These are phyloP conservation scores for Hydnomerulius pinastri DNA, from an alignment of 768 basidiomycete genomes.

Conservation along the genomic window DNA sequence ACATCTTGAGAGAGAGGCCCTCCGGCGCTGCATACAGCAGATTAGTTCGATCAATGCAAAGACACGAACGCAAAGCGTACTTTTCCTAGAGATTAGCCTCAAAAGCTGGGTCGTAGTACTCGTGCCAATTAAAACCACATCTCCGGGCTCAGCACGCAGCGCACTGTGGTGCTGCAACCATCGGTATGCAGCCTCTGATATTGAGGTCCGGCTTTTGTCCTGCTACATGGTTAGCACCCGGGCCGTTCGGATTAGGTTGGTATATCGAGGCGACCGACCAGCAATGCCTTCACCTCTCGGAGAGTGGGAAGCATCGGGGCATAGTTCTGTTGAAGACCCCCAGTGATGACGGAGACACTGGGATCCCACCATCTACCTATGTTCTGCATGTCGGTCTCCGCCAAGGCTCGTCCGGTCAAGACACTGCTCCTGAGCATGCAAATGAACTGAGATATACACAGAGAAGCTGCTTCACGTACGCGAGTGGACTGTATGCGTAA, in stretches of 20 bases:
- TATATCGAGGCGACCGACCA: slow-evolving; percentile 6
- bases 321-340: not conserved
- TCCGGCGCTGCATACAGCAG: not conserved
- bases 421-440: slow-evolving; percentile 8
- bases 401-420: slow-evolving; percentile 12
- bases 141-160: slow-evolving; percentile 15
- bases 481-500: slow-evolving; percentile 32
- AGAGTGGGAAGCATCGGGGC: slow-evolving; percentile 13
- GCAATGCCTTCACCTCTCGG: slow-evolving; percentile 15
- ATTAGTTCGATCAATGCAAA: not conserved
- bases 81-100: slow-evolving; percentile 25
- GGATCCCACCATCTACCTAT: slow-evolving; percentile 16
- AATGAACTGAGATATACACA: not conserved
- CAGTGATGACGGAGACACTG: slow-evolving; percentile 1
- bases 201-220: slow-evolving; percentile 13
- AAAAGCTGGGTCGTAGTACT: slow-evolving; percentile 35
- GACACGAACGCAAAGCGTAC: not conserved
- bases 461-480: slow-evolving; percentile 9
- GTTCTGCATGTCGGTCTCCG: slow-evolving; percentile 6
- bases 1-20: slow-evolving; percentile 9
- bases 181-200: slow-evolving; percentile 18
- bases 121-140: slow-evolving; percentile 40
- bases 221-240: too few relatives aligned
- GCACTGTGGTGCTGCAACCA: slow-evolving; percentile 26
- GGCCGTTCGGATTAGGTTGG: too few relatives aligned